Evolutionary conservation across 441 rosid species (phyloP).

Genomic region (Populus hybrid): DNA sequence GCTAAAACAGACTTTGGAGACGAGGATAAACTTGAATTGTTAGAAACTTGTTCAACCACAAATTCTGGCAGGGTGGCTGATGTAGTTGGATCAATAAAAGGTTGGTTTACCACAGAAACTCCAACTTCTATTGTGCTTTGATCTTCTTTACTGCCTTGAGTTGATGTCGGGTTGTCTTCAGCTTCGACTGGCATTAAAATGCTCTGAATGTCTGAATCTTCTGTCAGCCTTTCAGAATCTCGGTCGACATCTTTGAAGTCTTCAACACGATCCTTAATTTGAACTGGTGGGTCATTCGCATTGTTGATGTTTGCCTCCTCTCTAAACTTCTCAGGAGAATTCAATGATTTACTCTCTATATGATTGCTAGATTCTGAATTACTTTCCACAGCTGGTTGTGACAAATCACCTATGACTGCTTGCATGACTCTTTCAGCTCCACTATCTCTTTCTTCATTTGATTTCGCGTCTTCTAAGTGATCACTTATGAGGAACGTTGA

Average conservation of each 20-base stretch:
- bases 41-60: constrained; percentile 27
- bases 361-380: constrained; percentile 18
- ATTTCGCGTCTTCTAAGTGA: neutral
- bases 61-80: constrained; percentile 18
- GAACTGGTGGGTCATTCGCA: constrained; percentile 8
- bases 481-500: neutral
- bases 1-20: constrained; percentile 51
- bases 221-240: constrained; percentile 4
- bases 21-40: constrained; percentile 28
- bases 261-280: constrained; percentile 2
- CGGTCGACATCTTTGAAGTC: constrained; percentile 10
- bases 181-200: neutral
- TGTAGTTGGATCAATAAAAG: constrained; percentile 21
- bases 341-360: constrained; percentile 5
- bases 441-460: constrained; percentile 1
- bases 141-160: constrained; percentile 15
- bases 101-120: constrained; percentile 22
- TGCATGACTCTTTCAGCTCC: constrained; percentile 8
- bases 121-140: constrained; percentile 26
- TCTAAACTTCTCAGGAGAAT: constrained; percentile 5
- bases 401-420: neutral
- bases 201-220: constrained; percentile 1
- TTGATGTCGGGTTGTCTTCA: neutral
- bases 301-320: constrained; percentile 32
- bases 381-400: constrained; percentile 25